Percentiles rank a stretch among this genome's conserved stretches.
Conservation (phyloP, 345 rosid genomes). For the Lumnitzera racemosa region DNA sequence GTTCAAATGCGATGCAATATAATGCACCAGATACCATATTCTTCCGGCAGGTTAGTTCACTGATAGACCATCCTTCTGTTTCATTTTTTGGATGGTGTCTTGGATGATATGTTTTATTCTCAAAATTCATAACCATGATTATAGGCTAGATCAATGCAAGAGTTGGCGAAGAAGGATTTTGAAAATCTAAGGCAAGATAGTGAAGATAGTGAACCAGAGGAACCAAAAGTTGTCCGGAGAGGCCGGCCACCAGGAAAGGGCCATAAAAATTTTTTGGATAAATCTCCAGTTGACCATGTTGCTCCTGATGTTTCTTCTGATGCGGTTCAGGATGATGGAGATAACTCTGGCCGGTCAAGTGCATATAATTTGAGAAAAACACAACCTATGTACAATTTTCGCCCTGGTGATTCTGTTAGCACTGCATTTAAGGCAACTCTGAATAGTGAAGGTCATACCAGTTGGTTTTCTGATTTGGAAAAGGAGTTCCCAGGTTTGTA, state of each 20-base stretch:
- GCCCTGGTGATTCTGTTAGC: slow-evolving; percentile 46
- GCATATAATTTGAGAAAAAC: slow-evolving; percentile 64
- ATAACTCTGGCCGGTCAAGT: slow-evolving; percentile 33
- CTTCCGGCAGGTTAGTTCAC: slow-evolving; percentile 67
- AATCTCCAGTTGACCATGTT: slow-evolving; percentile 41
- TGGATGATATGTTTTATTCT: slow-evolving; percentile 5
- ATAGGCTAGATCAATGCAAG: slow-evolving; percentile 85
- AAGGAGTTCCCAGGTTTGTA: slow-evolving; percentile 81
- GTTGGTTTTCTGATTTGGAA: slow-evolving; percentile 71
- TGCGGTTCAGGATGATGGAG: slow-evolving; percentile 56
- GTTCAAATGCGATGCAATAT: slow-evolving; percentile 93
- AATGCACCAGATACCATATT: slow-evolving; percentile 91
- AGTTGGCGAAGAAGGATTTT: slow-evolving; percentile 86
- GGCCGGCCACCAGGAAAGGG: slow-evolving; percentile 62
- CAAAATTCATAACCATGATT: slow-evolving; percentile 13
- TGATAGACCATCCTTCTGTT: slow-evolving; percentile 2
- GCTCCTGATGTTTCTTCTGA: slow-evolving; percentile 62
- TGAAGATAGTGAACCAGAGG: slow-evolving; percentile 69
- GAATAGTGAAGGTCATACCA: slow-evolving; percentile 40
- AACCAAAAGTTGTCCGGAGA: slow-evolving; percentile 49
- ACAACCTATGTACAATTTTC: slow-evolving; percentile 34
- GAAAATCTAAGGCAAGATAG: slow-evolving; percentile 92
- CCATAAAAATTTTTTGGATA: slow-evolving; percentile 54
- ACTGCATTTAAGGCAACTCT: slow-evolving; percentile 40
- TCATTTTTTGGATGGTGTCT: slow-evolving; percentile 1